Conservation (phyloP, 441 rosid genomes). For the Breynia disticha region DNA sequence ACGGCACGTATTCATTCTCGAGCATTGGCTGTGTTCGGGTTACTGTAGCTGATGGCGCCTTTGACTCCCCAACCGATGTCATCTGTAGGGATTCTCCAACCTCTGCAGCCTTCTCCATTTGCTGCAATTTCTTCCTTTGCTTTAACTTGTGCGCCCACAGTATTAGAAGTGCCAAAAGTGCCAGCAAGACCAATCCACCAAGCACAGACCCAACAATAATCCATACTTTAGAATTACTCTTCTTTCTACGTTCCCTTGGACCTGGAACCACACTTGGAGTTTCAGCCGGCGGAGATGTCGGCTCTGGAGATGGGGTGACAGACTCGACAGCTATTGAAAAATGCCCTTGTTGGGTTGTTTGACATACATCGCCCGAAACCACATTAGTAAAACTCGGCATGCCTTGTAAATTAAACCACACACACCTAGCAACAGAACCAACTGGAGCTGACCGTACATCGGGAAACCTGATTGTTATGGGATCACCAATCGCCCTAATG, state of each 20-base stretch:
- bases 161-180: slow-evolving; percentile 35
- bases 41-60: slow-evolving; percentile 66
- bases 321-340: slow-evolving; percentile 77
- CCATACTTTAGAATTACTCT: slow-evolving; percentile 37
- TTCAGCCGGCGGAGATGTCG: slow-evolving; percentile 14
- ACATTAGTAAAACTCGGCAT: slow-evolving; percentile 41
- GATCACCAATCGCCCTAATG: slow-evolving; percentile 32
- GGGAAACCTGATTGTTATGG: slow-evolving; percentile 54
- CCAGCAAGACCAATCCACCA: slow-evolving; percentile 56
- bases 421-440: slow-evolving; percentile 62
- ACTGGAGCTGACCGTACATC: slow-evolving; percentile 35
- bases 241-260: slow-evolving; percentile 17
- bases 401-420: slow-evolving; percentile 59
- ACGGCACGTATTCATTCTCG: slow-evolving; percentile 80
- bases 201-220: slow-evolving; percentile 64
- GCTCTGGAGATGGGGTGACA: slow-evolving; percentile 37
- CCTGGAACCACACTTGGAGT: slow-evolving; percentile 6
- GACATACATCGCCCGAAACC: slow-evolving; percentile 46
- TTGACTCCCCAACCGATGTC: slow-evolving; percentile 59
- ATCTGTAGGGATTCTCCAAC: slow-evolving; percentile 71
- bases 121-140: slow-evolving; percentile 50
- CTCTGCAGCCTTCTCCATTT: slow-evolving; percentile 91
- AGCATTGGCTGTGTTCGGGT: slow-evolving; percentile 85
- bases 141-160: slow-evolving; percentile 51
- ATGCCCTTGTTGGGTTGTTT: slow-evolving; percentile 59